Percentiles rank a stretch among this genome's conserved stretches.
Evolutionary conservation across 1,139 yeast species (phyloP).

Genomic region (Magnusiomyces starmeri): DNA sequence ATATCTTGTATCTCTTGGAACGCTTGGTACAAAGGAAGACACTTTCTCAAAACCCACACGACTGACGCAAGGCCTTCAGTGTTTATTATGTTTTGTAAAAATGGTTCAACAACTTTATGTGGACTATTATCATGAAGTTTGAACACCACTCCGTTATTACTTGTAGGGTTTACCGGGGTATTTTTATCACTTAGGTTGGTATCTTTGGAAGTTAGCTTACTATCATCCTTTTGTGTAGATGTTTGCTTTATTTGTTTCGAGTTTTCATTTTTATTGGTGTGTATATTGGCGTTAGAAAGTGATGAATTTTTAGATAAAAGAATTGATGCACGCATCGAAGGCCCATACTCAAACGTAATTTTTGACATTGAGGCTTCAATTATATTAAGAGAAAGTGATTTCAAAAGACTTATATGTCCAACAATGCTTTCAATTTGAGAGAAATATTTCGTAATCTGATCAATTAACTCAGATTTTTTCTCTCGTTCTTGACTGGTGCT

Average conservation of each 20-base stretch:
- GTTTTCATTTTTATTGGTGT: neutral
- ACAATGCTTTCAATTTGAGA: conserved; percentile 29
- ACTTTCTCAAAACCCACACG: conserved; percentile 25
- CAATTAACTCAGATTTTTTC: conserved; percentile 18
- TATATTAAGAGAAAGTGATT: conserved; percentile 23
- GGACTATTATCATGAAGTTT: conserved; percentile 23
- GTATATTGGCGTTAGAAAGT: too few species aligned
- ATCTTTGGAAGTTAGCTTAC: neutral
- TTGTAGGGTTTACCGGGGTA: too few species aligned
- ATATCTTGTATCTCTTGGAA: conserved; percentile 15
- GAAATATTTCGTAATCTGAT: conserved; percentile 19
- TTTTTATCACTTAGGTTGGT: too few species aligned
- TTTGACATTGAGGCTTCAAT: conserved; percentile 27
- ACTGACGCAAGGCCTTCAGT: conserved; percentile 27
- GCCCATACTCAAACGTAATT: conserved; percentile 27
- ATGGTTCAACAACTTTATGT: conserved; percentile 22
- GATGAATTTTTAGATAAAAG: conserved; percentile 3
- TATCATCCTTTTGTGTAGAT: neutral
- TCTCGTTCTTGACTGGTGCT: neutral
- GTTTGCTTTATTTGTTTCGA: neutral
- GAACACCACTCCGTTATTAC: conserved; percentile 10
- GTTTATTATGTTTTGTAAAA: conserved; percentile 23
- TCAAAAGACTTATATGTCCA: conserved; percentile 26
- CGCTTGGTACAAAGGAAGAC: conserved; percentile 26
- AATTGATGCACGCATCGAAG: conserved; percentile 21